These are phyloP conservation scores for Tetraselmis chui DNA, from an alignment of 139 green algal genomes.

Conservation along the genomic window DNA sequence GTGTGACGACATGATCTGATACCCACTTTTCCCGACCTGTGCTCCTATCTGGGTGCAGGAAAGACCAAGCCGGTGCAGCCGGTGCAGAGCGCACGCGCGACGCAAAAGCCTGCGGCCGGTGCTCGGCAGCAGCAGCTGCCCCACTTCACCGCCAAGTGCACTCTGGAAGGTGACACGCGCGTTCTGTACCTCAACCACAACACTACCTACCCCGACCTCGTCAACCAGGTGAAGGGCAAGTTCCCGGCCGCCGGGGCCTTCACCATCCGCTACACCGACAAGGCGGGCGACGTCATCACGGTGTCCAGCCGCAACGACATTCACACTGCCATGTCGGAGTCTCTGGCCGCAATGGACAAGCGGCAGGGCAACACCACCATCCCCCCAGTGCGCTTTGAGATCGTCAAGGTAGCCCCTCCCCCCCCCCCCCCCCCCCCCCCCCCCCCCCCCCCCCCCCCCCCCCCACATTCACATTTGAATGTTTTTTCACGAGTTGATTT, in stretches of 20 bases:
- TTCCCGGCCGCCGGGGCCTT: slow-evolving; percentile 55
- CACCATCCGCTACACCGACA: slow-evolving; percentile 54
- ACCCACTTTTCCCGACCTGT: too few species aligned
- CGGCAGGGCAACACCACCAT: slow-evolving; percentile 21
- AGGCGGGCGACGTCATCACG: slow-evolving; percentile 68
- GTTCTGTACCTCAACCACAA: slow-evolving; percentile 49
- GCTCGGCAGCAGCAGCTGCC: slow-evolving; percentile 5
- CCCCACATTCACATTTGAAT: too few species aligned
- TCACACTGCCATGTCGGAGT: slow-evolving; percentile 16
- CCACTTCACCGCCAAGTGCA: slow-evolving; percentile 48
- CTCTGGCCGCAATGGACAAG: slow-evolving; percentile 28
- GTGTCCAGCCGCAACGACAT: slow-evolving; percentile 52
- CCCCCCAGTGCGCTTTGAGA: slow-evolving; percentile 32
- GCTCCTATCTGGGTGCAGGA: too few species aligned
- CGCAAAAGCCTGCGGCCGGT: not conserved
- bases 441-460: too few species aligned
- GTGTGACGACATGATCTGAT: too few species aligned
- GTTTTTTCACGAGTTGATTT: too few species aligned
- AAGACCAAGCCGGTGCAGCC: slow-evolving; percentile 8
- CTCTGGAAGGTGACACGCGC: slow-evolving; percentile 60
- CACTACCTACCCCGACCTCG: slow-evolving; percentile 65
- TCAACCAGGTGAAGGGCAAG: slow-evolving; percentile 52
- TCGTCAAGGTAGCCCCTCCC: slow-evolving; percentile 16
- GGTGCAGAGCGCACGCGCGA: not conserved
- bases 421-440: too few species aligned